Evolutionary conservation across 805 yeast species (phyloP).

Genomic region (Candida chauliodis): DNA sequence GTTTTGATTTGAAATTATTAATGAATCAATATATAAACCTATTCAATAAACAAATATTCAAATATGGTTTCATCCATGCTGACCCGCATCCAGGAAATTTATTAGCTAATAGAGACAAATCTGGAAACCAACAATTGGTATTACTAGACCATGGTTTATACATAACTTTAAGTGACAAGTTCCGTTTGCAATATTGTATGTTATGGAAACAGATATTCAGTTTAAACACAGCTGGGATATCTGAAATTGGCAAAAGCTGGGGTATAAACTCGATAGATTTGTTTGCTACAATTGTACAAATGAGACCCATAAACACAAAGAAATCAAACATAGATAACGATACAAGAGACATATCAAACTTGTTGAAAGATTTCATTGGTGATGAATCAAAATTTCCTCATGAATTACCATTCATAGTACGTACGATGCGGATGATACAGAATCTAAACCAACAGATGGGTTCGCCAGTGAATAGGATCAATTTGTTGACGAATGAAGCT

Average conservation of each 20-base stretch:
- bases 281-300: slow-evolving; percentile 53
- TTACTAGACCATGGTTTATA: slow-evolving; percentile 75
- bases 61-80: slow-evolving; percentile 67
- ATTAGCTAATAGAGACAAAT: slow-evolving; percentile 42
- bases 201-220: slow-evolving; percentile 64
- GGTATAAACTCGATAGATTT: slow-evolving; percentile 66
- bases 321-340: slow-evolving; percentile 11
- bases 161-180: slow-evolving; percentile 47
- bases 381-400: slow-evolving; percentile 67
- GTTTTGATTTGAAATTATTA: slow-evolving; percentile 37
- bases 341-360: slow-evolving; percentile 40
- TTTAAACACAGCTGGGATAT: slow-evolving; percentile 46
- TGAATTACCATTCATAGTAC: slow-evolving; percentile 58
- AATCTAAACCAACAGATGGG: slow-evolving; percentile 62
- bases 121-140: slow-evolving; percentile 53
- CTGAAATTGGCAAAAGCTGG: slow-evolving; percentile 54
- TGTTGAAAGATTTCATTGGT: slow-evolving; percentile 52
- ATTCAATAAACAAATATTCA: slow-evolving; percentile 57
- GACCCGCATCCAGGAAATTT: slow-evolving; percentile 85
- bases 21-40: slow-evolving; percentile 49
- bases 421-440: slow-evolving; percentile 75
- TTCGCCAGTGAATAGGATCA: slow-evolving; percentile 72
- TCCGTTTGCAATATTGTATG: slow-evolving; percentile 53
- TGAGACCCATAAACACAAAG: slow-evolving; percentile 40
- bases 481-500: slow-evolving; percentile 59